Evolutionary conservation across 345 rosid genomes (phyloP).

Genomic region (Citrus unshiu): DNA sequence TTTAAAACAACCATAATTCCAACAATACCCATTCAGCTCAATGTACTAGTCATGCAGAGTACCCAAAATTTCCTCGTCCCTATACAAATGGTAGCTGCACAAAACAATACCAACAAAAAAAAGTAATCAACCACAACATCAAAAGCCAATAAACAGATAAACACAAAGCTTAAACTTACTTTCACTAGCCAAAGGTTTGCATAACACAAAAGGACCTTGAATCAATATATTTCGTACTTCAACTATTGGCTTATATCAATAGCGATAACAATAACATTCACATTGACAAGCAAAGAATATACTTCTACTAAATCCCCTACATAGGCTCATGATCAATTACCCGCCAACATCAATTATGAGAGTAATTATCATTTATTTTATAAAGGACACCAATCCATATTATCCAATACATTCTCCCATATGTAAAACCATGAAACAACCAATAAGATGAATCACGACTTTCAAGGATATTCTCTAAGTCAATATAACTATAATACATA

Average conservation of each 20-base stretch:
- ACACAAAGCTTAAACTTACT: background rate
- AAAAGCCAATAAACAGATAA: background rate
- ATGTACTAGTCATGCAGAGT: conserved; percentile 53
- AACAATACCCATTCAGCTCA: background rate
- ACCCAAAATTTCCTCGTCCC: conserved; percentile 87
- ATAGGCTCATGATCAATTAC: too few relatives aligned
- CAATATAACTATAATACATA: background rate
- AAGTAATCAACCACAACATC: too few relatives aligned
- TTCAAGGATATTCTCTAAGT: background rate
- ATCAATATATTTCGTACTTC: background rate
- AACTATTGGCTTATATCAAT: too few relatives aligned
- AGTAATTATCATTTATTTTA: too few relatives aligned
- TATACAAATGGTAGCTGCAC: conserved; percentile 58
- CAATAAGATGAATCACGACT: background rate
- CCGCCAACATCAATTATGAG: too few relatives aligned
- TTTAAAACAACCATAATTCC: background rate
- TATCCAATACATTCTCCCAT: background rate
- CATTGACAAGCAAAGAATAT: too few relatives aligned
- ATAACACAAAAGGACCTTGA: background rate
- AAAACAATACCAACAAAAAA: background rate
- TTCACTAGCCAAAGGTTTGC: too few relatives aligned
- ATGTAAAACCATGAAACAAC: background rate
- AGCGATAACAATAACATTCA: too few relatives aligned
- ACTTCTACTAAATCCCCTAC: background rate
- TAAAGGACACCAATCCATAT: background rate